Conservation (phyloP, 225 moss, liverwort and hornwort species). For the Bryum argenteum region DNA sequence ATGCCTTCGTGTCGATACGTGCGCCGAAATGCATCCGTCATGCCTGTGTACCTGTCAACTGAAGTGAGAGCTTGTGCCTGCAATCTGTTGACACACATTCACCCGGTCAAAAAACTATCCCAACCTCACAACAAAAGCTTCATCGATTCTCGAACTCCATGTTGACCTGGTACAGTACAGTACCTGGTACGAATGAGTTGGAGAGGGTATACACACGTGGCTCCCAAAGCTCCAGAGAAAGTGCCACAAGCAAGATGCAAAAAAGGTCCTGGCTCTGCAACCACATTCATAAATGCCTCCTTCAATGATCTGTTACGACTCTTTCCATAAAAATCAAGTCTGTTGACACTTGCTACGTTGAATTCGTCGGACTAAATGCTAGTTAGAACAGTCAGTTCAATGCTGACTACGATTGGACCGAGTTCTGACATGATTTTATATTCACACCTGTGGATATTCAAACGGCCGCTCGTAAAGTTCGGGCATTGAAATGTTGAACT, state of each 20-base stretch:
- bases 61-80: conserved; percentile 72
- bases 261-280: conserved; percentile 85
- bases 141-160: not conserved
- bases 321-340: not conserved
- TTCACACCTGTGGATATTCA: no score
- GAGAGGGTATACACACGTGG: conserved; percentile 93
- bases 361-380: no score
- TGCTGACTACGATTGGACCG: not conserved
- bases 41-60: conserved; percentile 66
- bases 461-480: no score
- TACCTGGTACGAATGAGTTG: conserved; percentile 98
- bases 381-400: not conserved
- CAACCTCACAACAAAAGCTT: conserved; percentile 1
- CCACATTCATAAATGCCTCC: conserved; percentile 19
- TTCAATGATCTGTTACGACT: conserved; percentile 8
- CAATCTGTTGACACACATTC: conserved; percentile 52
- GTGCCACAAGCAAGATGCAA: conserved; percentile 85
- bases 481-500: no score
- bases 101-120: not conserved
- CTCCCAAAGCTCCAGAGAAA: conserved; percentile 89
- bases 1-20: conserved; percentile 75
- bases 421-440: no score
- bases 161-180: no score
- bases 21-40: conserved; percentile 74
- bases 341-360: not conserved